phyloP scores from a whole-genome alignment of 2,329 filamentous ascomycete genomes.

The Blumeriella jaapii region DNA sequence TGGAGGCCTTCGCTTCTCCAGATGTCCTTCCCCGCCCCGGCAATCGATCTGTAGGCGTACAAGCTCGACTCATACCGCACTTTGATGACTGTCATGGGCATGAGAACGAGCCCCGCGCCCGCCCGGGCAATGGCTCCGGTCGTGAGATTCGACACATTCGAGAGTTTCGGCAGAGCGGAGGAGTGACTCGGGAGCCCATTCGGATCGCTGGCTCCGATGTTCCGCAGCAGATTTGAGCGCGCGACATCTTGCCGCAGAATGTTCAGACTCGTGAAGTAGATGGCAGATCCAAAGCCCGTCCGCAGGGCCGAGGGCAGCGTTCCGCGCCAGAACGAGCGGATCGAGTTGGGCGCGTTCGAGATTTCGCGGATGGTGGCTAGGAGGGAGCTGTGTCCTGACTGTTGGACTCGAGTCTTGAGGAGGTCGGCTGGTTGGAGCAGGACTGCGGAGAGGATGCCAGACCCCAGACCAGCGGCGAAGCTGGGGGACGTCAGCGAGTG shows the following conservation, averaged over 20 bases:
- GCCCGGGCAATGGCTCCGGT: conserved; percentile 78
- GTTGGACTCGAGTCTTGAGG: conserved; percentile 91
- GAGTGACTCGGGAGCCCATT: conserved; percentile 32
- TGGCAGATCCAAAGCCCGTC: conserved; percentile 82
- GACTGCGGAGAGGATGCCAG: conserved; percentile 77
- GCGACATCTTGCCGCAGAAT: conserved; percentile 61
- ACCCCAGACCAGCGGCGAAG: conserved; percentile 78
- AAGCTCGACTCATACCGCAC: conserved; percentile 86
- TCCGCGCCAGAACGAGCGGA: conserved; percentile 79
- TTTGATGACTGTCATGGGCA: conserved; percentile 94
- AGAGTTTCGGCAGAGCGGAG: conserved; percentile 69
- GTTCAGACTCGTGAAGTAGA: conserved; percentile 90
- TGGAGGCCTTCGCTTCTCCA: conserved; percentile 58
- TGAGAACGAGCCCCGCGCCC: conserved; percentile 79
- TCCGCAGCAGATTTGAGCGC: conserved; percentile 31
- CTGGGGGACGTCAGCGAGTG: conserved; percentile 2
- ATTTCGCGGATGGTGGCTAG: conserved; percentile 58
- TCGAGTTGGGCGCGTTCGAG: conserved; percentile 46
- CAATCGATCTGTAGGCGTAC: conserved; percentile 71
- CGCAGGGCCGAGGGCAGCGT: conserved; percentile 86
- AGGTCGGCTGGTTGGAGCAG: conserved; percentile 92
- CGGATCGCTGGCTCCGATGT: conserved; percentile 21
- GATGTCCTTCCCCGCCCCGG: conserved; percentile 64
- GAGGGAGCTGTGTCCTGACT: conserved; percentile 63
- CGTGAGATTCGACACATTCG: conserved; percentile 72